Evolutionary conservation across 805 yeast species (phyloP), one percentile per base, ranked within the genome.

Genomic region (Candida alai): DNA sequence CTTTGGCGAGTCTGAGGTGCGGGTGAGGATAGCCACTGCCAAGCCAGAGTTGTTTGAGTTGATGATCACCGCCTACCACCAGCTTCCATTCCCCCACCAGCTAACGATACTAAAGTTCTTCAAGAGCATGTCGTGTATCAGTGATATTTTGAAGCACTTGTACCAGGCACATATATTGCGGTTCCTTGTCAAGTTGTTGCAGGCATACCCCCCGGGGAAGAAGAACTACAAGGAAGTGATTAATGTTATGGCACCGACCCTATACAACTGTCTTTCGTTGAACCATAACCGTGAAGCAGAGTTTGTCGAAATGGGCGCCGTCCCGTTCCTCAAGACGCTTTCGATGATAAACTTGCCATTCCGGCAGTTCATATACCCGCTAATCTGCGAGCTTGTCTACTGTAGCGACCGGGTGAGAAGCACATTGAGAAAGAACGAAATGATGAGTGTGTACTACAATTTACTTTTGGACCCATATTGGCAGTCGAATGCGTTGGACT

Each of bases 401-500:
- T 65, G 76, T 34, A 66, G 61, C 17, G 50, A 54, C 2, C 48
- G 48, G 14, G 70, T 73, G 12, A 52, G 73, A 36, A 44, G 44
- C 6, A 51, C 49, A 6, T 52, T 76, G 24, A 45, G 61, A 47
- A 56, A 54, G 27, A 44, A 63, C 34, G 62, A 62, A 16, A 64
- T 70, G 4, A 46, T 73, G 17, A 46, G 54, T 4, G 58, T 58
- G 1, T 67, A 74, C 38, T 54, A 63, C 23, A 51, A 55, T 11
- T 54, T 76, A 11, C 47, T 73, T 4, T 43, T 62, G 7, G 79
- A 76, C 44, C 69, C 76, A 0, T 73, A 74, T 43, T 76, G 80
- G 80, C 78, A 73, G 48, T 67, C 71, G 13, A 73, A 70, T 47
- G 74, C 79, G 2, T 58, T 73, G 40, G 78, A 75, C 19, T 68